phyloP scores from a whole-genome alignment of 129 eudicot genomes.

The Pittosporum tobira region DNA sequence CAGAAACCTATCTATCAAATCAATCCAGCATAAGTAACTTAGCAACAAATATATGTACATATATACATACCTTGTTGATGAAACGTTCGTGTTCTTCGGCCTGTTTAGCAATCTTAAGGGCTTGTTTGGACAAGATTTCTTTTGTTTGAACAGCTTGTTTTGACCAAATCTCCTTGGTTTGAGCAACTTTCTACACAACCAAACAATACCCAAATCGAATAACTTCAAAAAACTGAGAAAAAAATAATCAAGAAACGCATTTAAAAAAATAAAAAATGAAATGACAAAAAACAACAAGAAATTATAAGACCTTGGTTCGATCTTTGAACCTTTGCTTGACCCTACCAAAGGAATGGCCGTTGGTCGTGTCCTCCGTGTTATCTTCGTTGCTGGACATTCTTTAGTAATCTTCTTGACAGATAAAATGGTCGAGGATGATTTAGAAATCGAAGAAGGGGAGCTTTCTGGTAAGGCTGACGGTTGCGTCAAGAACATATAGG shows the following conservation, averaged over 20 bases:
- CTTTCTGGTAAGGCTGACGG: no score
- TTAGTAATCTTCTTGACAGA: no score
- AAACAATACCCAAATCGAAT: conserved; percentile 12
- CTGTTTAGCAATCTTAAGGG: conserved; percentile 75
- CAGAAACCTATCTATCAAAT: not conserved
- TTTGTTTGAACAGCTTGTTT: conserved; percentile 88
- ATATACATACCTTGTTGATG: conserved; percentile 64
- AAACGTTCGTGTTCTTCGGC: conserved; percentile 96
- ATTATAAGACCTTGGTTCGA: conserved; percentile 47
- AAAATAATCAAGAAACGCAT: not conserved
- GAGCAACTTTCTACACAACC: conserved; percentile 60
- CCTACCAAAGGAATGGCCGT: conserved; percentile 37
- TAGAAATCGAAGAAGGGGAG: not conserved
- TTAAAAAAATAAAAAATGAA: not conserved
- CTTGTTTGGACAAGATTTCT: no score
- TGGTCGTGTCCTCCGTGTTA: conserved; percentile 30
- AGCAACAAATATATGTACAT: not conserved
- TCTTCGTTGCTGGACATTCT: conserved; percentile 63
- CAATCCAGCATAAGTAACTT: no score
- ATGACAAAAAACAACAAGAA: not conserved
- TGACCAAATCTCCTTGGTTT: conserved; percentile 80
- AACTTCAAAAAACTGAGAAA: no score
- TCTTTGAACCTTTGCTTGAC: conserved; percentile 53
- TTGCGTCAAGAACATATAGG: no score
- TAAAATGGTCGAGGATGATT: no score